phyloP scores from a whole-genome alignment of 805 yeast genomes.

The Kodamaea fukazawae region DNA sequence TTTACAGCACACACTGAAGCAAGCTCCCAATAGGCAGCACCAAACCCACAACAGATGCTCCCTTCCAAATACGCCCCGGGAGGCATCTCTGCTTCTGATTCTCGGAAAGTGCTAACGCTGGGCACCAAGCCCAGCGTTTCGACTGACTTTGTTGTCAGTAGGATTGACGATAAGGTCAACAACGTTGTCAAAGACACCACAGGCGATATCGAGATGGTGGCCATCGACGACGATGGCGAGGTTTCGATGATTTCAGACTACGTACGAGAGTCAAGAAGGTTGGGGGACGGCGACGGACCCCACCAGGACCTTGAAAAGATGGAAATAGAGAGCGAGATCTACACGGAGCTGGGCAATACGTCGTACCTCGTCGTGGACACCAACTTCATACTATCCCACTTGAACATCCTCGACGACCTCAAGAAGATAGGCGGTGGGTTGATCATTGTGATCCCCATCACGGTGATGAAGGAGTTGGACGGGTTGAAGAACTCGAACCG shows the following conservation, averaged over 20 bases:
- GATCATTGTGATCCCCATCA: conserved; percentile 62
- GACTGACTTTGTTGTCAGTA: conserved; percentile 20
- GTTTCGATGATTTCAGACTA: conserved; percentile 43
- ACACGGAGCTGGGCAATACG: conserved; percentile 13
- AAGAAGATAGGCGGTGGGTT: conserved; percentile 40
- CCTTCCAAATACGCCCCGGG: conserved; percentile 40
- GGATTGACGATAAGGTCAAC: conserved; percentile 26
- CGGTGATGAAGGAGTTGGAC: conserved; percentile 77
- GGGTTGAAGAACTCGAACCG: conserved; percentile 59
- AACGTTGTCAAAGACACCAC: conserved; percentile 6
- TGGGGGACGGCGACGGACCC: background rate
- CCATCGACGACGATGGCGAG: conserved; percentile 46
- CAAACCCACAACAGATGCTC: conserved; percentile 13
- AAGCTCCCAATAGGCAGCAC: too few species aligned
- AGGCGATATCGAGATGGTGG: conserved; percentile 46
- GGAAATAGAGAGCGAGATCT: background rate
- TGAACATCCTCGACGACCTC: conserved; percentile 55
- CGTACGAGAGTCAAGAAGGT: conserved; percentile 16
- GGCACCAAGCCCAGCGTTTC: conserved; percentile 21
- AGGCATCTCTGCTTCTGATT: conserved; percentile 28
- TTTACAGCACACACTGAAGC: too few species aligned
- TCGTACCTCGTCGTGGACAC: conserved; percentile 72
- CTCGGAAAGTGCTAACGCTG: conserved; percentile 23
- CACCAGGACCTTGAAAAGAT: background rate
- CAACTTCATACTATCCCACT: conserved; percentile 72